Conservation (phyloP, 73 alveolate genomes). For the Paramecium tetraurelia region DNA sequence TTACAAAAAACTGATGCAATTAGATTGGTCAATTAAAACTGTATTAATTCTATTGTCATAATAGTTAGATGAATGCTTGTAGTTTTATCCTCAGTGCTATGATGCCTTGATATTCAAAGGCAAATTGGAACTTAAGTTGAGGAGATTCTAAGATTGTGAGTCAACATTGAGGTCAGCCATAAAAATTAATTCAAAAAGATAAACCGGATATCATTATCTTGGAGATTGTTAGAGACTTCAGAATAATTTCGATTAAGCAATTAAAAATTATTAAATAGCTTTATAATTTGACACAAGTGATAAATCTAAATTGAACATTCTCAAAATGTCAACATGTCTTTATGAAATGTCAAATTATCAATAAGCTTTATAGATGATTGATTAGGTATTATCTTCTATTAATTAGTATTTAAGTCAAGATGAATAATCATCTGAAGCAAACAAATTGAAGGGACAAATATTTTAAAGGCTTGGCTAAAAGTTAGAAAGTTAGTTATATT, state of each 20-base stretch:
- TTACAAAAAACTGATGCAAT: conserved; percentile 5
- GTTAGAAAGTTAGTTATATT: conserved; percentile 69
- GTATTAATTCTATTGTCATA: not conserved
- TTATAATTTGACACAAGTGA: conserved; percentile 61
- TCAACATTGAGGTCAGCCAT: conserved; percentile 54
- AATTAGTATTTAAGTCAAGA: conserved; percentile 12
- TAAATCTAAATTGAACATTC: conserved; percentile 66
- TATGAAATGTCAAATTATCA: conserved; percentile 5
- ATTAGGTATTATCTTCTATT: conserved; percentile 36
- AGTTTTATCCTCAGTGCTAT: conserved; percentile 62
- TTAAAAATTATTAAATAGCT: conserved; percentile 23
- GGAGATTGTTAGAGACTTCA: conserved; percentile 42
- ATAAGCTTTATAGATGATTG: not conserved
- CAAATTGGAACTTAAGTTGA: conserved; percentile 56
- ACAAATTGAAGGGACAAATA: not conserved
- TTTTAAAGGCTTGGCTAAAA: conserved; percentile 37
- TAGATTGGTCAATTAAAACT: conserved; percentile 31
- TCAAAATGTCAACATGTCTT: not conserved
- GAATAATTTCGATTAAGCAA: conserved; percentile 75
- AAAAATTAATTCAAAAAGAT: not conserved
- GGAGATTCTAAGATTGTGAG: conserved; percentile 59
- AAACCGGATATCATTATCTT: not conserved
- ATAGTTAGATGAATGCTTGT: conserved; percentile 59
- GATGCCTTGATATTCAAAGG: conserved; percentile 79
- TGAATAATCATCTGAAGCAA: conserved; percentile 33